Conservation (phyloP, 208 protist genomes). For the Perkinsela sp. region DNA sequence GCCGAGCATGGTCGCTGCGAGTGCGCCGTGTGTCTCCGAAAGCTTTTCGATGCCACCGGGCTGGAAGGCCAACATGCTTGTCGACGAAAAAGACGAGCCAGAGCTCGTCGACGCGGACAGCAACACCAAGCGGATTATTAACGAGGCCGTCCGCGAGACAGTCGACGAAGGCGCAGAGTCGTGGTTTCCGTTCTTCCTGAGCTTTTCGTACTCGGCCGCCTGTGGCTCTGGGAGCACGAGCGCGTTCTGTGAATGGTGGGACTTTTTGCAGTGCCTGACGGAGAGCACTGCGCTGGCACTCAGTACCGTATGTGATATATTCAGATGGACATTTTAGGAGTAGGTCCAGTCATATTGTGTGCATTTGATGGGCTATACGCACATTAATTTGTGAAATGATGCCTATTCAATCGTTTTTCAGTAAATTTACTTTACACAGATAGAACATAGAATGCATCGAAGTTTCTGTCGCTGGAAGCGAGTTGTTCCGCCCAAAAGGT, state of each 20-base stretch:
- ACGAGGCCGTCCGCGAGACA: too few species aligned
- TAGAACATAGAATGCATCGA: too few species aligned
- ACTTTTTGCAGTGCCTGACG: neutral
- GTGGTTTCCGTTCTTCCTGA: neutral
- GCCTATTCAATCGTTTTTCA: too few species aligned
- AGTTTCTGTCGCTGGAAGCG: too few species aligned
- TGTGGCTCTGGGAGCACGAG: neutral
- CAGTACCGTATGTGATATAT: neutral
- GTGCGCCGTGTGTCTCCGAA: neutral
- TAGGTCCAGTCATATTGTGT: too few species aligned
- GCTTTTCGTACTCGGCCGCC: neutral
- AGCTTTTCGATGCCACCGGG: neutral
- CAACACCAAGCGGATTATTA: too few species aligned
- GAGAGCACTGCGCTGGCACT: neutral
- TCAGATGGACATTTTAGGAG: neutral
- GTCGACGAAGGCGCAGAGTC: neutral
- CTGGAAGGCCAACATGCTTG: neutral
- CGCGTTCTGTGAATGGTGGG: slow-evolving; percentile 1
- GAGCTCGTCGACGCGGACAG: neutral
- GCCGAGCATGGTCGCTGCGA: neutral
- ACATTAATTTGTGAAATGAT: too few species aligned
- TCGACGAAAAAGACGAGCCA: neutral
- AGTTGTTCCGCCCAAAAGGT: too few species aligned
- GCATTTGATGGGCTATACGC: too few species aligned
- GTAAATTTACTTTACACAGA: too few species aligned